phyloP scores from a whole-genome alignment of 768 basidiomycete species.

The Pleurotus tuoliensis region DNA sequence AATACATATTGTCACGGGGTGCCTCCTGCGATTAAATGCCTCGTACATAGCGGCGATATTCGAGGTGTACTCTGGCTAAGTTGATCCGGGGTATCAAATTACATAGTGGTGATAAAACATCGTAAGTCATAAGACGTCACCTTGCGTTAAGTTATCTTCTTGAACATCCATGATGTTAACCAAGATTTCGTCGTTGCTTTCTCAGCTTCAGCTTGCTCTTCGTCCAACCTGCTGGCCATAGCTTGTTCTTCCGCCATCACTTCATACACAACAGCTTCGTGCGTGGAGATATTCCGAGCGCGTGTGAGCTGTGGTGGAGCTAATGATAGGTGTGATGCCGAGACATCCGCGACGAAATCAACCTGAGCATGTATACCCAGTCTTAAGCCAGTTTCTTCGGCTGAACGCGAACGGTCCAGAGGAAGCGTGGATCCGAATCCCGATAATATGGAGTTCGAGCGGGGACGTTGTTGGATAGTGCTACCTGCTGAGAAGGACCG shows the following conservation, averaged over 20 bases:
- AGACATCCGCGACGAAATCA: conserved; percentile 29
- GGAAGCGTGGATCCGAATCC: conserved; percentile 15
- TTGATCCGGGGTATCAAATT: conserved; percentile 38
- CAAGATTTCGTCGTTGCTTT: conserved; percentile 48
- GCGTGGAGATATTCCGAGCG: conserved; percentile 46
- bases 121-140: conserved; percentile 14
- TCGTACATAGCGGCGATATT: conserved; percentile 17
- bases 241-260: conserved; percentile 64
- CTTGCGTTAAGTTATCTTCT: conserved; percentile 25
- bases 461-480: conserved; percentile 31
- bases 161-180: conserved; percentile 68
- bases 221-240: conserved; percentile 45
- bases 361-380: conserved; percentile 44
- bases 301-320: conserved; percentile 29
- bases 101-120: conserved; percentile 22
- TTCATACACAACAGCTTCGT: conserved; percentile 63
- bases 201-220: conserved; percentile 50
- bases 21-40: conserved; percentile 22
- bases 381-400: conserved; percentile 31
- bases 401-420: conserved; percentile 25
- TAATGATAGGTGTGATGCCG: conserved; percentile 16
- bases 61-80: conserved; percentile 21
- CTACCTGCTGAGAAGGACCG: conserved; percentile 29
- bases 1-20: conserved; percentile 11
- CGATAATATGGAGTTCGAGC: conserved; percentile 16